Evolutionary conservation across 768 basidiomycete genomes (phyloP).

Genomic region (Termitomyces eurrhizus): DNA sequence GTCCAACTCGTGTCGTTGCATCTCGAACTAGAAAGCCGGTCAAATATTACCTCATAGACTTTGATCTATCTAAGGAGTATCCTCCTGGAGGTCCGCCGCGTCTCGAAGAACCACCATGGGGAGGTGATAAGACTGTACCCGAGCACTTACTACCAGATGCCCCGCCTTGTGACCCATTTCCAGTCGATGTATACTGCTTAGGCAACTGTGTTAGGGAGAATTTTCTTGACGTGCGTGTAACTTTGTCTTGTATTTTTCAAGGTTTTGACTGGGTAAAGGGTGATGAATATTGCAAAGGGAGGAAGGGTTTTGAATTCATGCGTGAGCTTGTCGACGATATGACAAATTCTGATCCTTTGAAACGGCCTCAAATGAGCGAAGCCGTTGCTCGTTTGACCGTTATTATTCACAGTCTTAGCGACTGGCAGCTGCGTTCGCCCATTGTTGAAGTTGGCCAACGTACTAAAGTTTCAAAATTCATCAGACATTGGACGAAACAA

Average conservation of each 20-base stretch:
- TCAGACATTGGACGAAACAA: background rate
- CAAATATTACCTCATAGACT: slow-evolving; percentile 14
- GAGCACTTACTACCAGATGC: slow-evolving; percentile 2
- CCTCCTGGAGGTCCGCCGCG: slow-evolving; percentile 2
- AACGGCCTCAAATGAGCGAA: background rate
- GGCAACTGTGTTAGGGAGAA: background rate
- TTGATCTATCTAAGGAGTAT: slow-evolving; percentile 19
- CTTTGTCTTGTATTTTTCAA: background rate
- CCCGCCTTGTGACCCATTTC: slow-evolving; percentile 5
- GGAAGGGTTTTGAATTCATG: background rate
- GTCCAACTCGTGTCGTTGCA: background rate
- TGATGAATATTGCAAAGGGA: background rate
- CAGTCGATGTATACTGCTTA: slow-evolving; percentile 6
- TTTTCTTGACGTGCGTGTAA: no score
- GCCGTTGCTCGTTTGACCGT: background rate
- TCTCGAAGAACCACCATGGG: slow-evolving; percentile 1
- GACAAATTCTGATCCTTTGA: background rate
- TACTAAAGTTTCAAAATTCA: background rate
- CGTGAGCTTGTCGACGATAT: background rate
- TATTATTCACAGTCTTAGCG: background rate
- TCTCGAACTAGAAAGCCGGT: slow-evolving; percentile 15
- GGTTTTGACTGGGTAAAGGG: background rate
- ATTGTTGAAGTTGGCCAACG: background rate
- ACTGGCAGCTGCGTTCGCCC: background rate
- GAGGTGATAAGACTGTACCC: slow-evolving; percentile 6